These are phyloP conservation scores for Amaranthus hypochondriacus DNA, from an alignment of 148 eudicot genomes.

Conservation along the genomic window DNA sequence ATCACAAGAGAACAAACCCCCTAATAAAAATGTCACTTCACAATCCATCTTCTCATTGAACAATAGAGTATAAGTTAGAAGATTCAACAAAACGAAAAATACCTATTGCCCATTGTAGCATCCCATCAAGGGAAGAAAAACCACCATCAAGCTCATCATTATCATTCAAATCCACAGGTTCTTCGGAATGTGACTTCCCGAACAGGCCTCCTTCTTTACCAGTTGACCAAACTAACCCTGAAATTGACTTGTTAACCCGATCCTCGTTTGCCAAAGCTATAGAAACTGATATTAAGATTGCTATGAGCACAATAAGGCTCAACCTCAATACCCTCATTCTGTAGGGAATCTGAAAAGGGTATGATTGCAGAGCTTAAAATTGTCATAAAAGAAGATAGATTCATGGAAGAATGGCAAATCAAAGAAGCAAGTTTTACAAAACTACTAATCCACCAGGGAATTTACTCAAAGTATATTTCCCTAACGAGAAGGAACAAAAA, in stretches of 20 bases:
- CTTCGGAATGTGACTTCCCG: conserved; percentile 47
- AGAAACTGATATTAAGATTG: conserved; percentile 16
- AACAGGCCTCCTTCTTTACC: conserved; percentile 44
- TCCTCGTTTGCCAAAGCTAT: conserved; percentile 31
- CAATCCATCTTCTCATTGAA: no score
- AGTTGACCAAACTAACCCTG: conserved; percentile 53
- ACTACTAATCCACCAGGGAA: background rate
- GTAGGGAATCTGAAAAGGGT: conserved; percentile 1
- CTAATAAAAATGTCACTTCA: no score
- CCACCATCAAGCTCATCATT: conserved; percentile 71
- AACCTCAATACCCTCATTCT: conserved; percentile 30
- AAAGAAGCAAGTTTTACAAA: background rate
- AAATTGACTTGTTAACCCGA: conserved; percentile 45
- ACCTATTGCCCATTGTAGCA: conserved; percentile 98
- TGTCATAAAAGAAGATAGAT: background rate
- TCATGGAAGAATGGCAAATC: no score
- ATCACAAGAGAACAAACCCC: no score
- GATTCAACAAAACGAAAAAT: conserved; percentile 3
- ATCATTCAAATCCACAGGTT: conserved; percentile 32
- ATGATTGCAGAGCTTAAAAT: background rate
- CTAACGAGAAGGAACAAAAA: no score
- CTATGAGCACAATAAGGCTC: conserved; percentile 25
- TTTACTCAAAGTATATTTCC: no score
- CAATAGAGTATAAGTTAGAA: background rate
- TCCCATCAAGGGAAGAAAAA: conserved; percentile 86